Base-by-base conservation (phyloP, 2,329 filamentous ascomycete genomes). In the Tricladium varicosporioides region DNA sequence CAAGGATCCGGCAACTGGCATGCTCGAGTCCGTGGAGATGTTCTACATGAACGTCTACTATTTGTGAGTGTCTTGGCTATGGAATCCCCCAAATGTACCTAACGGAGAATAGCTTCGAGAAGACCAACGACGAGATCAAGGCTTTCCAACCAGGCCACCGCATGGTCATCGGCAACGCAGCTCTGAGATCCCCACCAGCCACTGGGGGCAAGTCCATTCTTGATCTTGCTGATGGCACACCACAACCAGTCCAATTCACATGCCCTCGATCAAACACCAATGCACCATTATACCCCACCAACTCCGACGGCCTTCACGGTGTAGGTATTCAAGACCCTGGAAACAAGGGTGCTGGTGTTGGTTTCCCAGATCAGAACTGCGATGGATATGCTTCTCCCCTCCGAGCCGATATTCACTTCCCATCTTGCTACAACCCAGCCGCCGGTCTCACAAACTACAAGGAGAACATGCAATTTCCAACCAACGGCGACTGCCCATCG, bases 391-490 rank as follows among this genome's bases (percentile, higher is more conserved):
- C 77, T 62, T 85, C 84, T 51, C 84, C 84, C 58, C 78, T 96
- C 49, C 88, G 92, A 53, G 78, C 92, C 46, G 92, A 96, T 74
- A 75, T 95, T 61, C 89, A 90, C 80, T 95, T 96, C 75, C 90
- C 91, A 1, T 92, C 88, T 2, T 96, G 91, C 81, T 94, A 91
- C 86, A 89, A 94, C 67, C 90, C 90, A 51, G 79, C 83, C 63
- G 85, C 54, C 16, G 63, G 60, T 13, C 76, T 81, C 4, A 48
- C 65, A 0, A 75, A 86, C 67, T 82, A 87, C 73, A 76, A 78
- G 61, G 78, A 77, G 32, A 84, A 96, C 70, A 82, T 96, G 63
- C 86, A 86, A 4, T 97, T 91, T 72, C 90, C 91, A 1, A 82
- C 85, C 66, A 78, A 92, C 56, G 75, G 78, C 16, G 89, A 88